Evolutionary conservation across 352 stramenopile species (phyloP).

Genomic region (Phytophthora megakarya): DNA sequence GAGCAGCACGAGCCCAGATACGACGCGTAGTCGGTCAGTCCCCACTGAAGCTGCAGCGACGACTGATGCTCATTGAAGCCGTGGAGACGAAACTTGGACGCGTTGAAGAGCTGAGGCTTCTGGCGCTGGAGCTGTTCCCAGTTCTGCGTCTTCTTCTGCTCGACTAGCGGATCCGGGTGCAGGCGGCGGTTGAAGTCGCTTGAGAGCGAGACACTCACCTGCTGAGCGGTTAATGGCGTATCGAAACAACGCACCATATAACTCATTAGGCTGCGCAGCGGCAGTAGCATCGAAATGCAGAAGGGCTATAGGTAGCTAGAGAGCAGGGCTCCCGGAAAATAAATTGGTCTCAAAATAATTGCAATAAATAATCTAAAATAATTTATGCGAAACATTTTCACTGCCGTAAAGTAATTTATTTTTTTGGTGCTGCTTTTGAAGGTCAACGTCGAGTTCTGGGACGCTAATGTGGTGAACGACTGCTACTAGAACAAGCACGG

Average conservation of each 20-base stretch:
- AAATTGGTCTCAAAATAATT: too few species aligned
- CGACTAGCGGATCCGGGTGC: slow-evolving; percentile 50
- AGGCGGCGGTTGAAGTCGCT: slow-evolving; percentile 40
- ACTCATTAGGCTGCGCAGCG: slow-evolving; percentile 45
- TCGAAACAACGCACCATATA: slow-evolving; percentile 44
- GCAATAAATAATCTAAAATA: too few species aligned
- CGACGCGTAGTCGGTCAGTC: slow-evolving; percentile 75
- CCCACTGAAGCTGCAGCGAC: slow-evolving; percentile 43
- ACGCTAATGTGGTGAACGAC: background rate
- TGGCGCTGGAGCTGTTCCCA: slow-evolving; percentile 45
- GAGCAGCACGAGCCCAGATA: slow-evolving; percentile 81
- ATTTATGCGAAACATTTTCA: too few species aligned
- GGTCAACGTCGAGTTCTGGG: background rate
- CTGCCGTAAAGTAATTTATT: too few species aligned
- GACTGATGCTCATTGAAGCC: background rate
- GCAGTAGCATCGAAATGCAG: slow-evolving; percentile 42
- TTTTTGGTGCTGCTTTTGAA: background rate
- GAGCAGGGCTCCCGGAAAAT: too few species aligned
- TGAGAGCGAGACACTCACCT: slow-evolving; percentile 56
- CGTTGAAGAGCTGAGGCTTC: slow-evolving; percentile 73
- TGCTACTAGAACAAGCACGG: too few species aligned
- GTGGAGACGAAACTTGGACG: slow-evolving; percentile 64
- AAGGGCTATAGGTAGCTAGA: too few species aligned
- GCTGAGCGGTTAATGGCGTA: slow-evolving; percentile 29
- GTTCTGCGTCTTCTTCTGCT: slow-evolving; percentile 41